Percentiles rank a stretch among this genome's conserved stretches.
These are phyloP conservation scores for Mycena belliarum DNA, from an alignment of 768 basidiomycete genomes.

Conservation along the genomic window DNA sequence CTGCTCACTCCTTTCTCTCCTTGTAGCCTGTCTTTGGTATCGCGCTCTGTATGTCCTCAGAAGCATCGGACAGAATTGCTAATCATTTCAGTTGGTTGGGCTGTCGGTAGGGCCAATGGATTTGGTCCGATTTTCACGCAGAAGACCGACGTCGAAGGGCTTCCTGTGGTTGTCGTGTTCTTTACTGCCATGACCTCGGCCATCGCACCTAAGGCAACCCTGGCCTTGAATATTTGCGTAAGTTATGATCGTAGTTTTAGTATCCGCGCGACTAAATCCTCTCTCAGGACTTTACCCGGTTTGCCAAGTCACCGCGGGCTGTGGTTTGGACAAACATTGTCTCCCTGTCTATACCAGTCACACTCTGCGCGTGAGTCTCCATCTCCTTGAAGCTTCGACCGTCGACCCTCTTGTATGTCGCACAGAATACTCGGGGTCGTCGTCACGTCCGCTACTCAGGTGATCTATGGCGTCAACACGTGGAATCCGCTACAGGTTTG, in stretches of 20 bases:
- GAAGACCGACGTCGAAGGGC: constrained; percentile 10
- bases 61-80: background rate
- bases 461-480: constrained; percentile 47
- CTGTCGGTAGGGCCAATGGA: constrained; percentile 22
- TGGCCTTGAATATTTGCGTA: constrained; percentile 24
- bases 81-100: constrained; percentile 22
- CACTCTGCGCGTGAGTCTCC: constrained; percentile 20
- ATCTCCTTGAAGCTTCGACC: background rate
- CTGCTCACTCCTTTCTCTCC: background rate
- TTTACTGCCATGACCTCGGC: constrained; percentile 25
- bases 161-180: constrained; percentile 16
- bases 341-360: constrained; percentile 21
- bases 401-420: background rate
- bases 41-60: constrained; percentile 17
- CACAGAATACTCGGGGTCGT: constrained; percentile 49
- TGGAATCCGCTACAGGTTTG: constrained; percentile 41
- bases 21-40: constrained; percentile 24
- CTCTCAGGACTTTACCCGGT: constrained; percentile 25
- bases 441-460: constrained; percentile 58
- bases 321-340: constrained; percentile 25
- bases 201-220: constrained; percentile 24
- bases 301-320: constrained; percentile 21
- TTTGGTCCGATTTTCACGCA: constrained; percentile 24
- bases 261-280: background rate
- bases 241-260: background rate